Conservation (phyloP, 2,329 filamentous ascomycete species). For the Camillea tinctor region DNA sequence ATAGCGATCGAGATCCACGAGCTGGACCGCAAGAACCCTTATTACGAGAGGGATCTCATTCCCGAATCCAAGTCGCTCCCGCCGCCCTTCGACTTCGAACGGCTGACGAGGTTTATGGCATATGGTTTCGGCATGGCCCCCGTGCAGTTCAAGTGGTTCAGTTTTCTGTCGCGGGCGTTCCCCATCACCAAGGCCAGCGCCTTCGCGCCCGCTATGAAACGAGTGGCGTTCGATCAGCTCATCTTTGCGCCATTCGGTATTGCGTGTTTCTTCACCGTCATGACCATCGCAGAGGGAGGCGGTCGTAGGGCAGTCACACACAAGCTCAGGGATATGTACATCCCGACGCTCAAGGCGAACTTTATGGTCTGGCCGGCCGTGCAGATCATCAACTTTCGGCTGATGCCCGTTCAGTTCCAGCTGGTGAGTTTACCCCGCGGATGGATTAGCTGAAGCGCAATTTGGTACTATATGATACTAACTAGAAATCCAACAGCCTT, state of each 20-base stretch:
- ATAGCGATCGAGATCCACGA: constrained; percentile 88
- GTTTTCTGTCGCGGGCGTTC: constrained; percentile 77
- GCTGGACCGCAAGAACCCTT: constrained; percentile 75
- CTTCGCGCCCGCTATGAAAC: constrained; percentile 78
- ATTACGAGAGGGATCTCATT: constrained; percentile 63
- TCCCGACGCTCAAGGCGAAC: constrained; percentile 93
- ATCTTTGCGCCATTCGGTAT: constrained; percentile 89
- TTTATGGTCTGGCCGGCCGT: constrained; percentile 94
- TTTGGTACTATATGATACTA: constrained; percentile 2
- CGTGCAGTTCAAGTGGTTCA: constrained; percentile 93
- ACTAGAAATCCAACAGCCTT: constrained; percentile 62
- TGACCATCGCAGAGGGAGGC: constrained; percentile 94
- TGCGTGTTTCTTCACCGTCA: constrained; percentile 87
- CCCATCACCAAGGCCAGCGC: constrained; percentile 77
- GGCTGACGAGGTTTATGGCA: constrained; percentile 91
- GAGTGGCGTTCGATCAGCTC: constrained; percentile 88
- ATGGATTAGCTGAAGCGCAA: not conserved
- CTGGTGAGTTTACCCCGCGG: constrained; percentile 63
- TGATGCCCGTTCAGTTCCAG: constrained; percentile 95
- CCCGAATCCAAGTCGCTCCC: constrained; percentile 63
- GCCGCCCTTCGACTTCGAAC: constrained; percentile 92
- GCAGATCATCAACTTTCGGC: constrained; percentile 92
- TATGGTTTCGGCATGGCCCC: constrained; percentile 97
- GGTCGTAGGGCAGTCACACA: constrained; percentile 73
- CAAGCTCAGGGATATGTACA: constrained; percentile 91